A percentile compares a stretch with the other conserved stretches of the same genome.
phyloP scores from a whole-genome alignment of 768 basidiomycete species.

The Lactarius vividus region DNA sequence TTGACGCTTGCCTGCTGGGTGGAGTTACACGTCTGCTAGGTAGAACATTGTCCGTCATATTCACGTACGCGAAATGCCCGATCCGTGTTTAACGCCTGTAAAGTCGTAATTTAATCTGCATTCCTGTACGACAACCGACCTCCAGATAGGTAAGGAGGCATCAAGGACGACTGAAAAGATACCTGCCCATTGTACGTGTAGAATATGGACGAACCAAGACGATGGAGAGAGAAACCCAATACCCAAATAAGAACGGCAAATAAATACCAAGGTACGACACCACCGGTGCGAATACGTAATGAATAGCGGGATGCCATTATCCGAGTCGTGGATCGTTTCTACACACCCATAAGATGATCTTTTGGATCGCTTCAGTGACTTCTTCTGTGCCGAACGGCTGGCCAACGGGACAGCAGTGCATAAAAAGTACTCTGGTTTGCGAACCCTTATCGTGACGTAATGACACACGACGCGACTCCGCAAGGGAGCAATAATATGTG shows the following conservation, averaged over 20 bases:
- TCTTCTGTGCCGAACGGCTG: conserved; percentile 63
- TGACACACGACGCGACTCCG: conserved; percentile 51
- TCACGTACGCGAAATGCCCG: not conserved
- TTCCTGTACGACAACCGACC: not conserved
- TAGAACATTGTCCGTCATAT: not conserved
- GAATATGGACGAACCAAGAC: not conserved
- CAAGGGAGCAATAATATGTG: conserved; percentile 71
- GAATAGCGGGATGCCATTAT: not conserved
- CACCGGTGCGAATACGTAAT: not conserved
- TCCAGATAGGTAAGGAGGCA: conserved; percentile 1
- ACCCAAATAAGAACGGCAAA: conserved; percentile 17
- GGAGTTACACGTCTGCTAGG: not conserved
- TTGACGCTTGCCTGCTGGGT: not conserved
- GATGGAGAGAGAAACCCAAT: conserved; percentile 3
- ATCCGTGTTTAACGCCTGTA: not conserved
- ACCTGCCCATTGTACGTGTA: not conserved
- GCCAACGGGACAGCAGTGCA: conserved; percentile 69
- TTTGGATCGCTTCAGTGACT: conserved; percentile 62
- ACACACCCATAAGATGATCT: conserved; percentile 61
- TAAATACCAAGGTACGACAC: not conserved
- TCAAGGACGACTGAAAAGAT: not conserved
- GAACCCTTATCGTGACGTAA: conserved; percentile 26
- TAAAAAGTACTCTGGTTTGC: conserved; percentile 52
- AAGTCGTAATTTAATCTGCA: not conserved
- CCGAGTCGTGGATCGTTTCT: conserved; percentile 16